A percentile compares a stretch with the other conserved stretches of the same genome.
These are phyloP conservation scores for Boechera retrofracta DNA, from an alignment of 345 rosid species.

Conservation along the genomic window DNA sequence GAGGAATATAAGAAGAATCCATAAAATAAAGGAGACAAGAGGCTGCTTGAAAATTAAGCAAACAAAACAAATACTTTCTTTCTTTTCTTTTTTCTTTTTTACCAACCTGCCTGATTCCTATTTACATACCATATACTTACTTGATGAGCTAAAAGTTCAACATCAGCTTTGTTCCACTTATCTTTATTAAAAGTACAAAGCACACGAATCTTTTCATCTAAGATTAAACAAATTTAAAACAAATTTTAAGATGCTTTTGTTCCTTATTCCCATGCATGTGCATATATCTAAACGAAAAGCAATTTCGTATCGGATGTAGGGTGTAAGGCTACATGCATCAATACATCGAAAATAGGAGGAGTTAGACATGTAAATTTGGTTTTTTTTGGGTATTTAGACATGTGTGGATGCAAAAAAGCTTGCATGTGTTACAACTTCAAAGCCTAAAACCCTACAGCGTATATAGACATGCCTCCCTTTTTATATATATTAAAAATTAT, in stretches of 20 bases:
- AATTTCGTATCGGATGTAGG: not conserved
- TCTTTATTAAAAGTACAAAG: slow-evolving; percentile 30
- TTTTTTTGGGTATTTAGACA: slow-evolving; percentile 14
- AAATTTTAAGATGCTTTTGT: slow-evolving; percentile 16
- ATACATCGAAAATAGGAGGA: slow-evolving; percentile 14
- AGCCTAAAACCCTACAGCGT: slow-evolving; percentile 26
- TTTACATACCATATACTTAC: slow-evolving; percentile 22
- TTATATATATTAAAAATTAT: not conserved
- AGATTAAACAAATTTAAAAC: not conserved
- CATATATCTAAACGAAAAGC: slow-evolving; percentile 15
- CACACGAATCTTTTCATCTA: slow-evolving; percentile 40
- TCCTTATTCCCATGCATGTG: slow-evolving; percentile 38
- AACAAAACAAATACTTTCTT: slow-evolving; percentile 34
- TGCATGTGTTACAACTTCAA: slow-evolving; percentile 41
- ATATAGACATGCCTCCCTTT: slow-evolving; percentile 6
- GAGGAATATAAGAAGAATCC: slow-evolving; percentile 23
- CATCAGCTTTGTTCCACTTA: slow-evolving; percentile 41
- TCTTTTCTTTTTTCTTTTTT: not conserved
- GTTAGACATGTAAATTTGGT: slow-evolving; percentile 11
- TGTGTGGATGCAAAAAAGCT: slow-evolving; percentile 26
- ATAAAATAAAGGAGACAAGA: slow-evolving; percentile 22
- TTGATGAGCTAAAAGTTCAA: slow-evolving; percentile 42
- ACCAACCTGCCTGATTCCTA: slow-evolving; percentile 30
- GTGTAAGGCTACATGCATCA: slow-evolving; percentile 32
- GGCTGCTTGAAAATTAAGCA: slow-evolving; percentile 42